A percentile compares a stretch with the other conserved stretches of the same genome.
These are phyloP conservation scores for Prunus dulcis DNA, from an alignment of 306 rosid species.

Conservation along the genomic window DNA sequence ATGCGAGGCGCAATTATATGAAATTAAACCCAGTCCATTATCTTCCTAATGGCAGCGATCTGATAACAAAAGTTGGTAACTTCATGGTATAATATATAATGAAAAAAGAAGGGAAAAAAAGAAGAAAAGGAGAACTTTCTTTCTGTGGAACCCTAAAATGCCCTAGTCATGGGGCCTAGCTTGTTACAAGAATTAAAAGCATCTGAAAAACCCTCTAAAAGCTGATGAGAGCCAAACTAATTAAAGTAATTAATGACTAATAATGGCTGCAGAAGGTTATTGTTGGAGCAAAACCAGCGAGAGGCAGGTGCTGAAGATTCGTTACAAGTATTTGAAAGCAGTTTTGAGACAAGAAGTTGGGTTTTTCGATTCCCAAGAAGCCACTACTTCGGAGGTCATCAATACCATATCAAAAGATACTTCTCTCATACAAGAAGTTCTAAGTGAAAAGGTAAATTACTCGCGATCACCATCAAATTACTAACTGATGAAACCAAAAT, in stretches of 20 bases:
- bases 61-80: background rate
- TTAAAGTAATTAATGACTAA: background rate
- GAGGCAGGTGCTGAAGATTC: slow-evolving; percentile 78
- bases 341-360: slow-evolving; percentile 91
- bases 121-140: background rate
- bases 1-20: background rate
- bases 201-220: background rate
- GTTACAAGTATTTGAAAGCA: slow-evolving; percentile 87
- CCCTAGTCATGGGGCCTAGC: background rate
- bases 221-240: background rate
- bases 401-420: slow-evolving; percentile 84
- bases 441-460: slow-evolving; percentile 77
- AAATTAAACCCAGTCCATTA: slow-evolving; percentile 1
- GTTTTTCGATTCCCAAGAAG: slow-evolving; percentile 81
- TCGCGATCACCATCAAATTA: background rate
- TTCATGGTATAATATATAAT: background rate
- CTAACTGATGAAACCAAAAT: background rate
- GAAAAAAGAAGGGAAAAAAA: background rate
- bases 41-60: background rate
- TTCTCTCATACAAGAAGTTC: slow-evolving; percentile 81
- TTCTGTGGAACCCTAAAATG: slow-evolving; percentile 10
- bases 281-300: slow-evolving; percentile 99
- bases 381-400: slow-evolving; percentile 80
- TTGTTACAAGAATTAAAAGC: background rate
- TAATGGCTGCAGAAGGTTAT: slow-evolving; percentile 67